These are phyloP conservation scores for Monoraphidium neglectum DNA, from an alignment of 139 green algal species.

Conservation along the genomic window DNA sequence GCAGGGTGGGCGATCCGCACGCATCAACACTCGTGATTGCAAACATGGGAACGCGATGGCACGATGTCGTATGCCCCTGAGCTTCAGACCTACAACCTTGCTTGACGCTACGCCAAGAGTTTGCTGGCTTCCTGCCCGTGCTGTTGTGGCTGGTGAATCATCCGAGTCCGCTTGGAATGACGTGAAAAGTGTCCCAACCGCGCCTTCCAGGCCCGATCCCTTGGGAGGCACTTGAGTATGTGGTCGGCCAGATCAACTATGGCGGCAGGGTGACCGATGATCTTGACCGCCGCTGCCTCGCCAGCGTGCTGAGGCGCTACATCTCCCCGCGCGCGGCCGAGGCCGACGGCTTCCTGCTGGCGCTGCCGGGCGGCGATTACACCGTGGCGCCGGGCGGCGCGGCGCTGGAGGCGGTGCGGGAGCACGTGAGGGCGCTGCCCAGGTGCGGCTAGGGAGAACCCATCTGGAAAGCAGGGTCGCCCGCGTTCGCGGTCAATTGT, in stretches of 20 bases:
- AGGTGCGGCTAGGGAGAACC: constrained; percentile 2
- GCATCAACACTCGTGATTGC: too few species aligned
- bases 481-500: too few species aligned
- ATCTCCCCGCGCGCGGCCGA: constrained; percentile 63
- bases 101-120: too few species aligned
- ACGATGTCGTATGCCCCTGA: too few species aligned
- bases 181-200: not conserved
- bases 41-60: too few species aligned
- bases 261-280: constrained; percentile 89
- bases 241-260: constrained; percentile 91
- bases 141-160: too few species aligned
- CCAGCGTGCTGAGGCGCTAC: constrained; percentile 75
- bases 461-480: too few species aligned
- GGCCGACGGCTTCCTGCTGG: constrained; percentile 61
- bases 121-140: too few species aligned
- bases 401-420: constrained; percentile 54
- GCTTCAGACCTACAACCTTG: too few species aligned
- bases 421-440: constrained; percentile 55
- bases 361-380: constrained; percentile 58
- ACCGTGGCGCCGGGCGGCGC: constrained; percentile 32
- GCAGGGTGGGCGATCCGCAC: not conserved
- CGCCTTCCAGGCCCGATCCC: constrained; percentile 66
- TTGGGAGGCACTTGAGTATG: constrained; percentile 83
- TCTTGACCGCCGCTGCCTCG: constrained; percentile 78
- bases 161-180: too few species aligned